Percentiles rank a stretch among this genome's conserved stretches.
These are phyloP conservation scores for Jaapia argillacea DNA, from an alignment of 768 basidiomycete genomes.

Conservation along the genomic window DNA sequence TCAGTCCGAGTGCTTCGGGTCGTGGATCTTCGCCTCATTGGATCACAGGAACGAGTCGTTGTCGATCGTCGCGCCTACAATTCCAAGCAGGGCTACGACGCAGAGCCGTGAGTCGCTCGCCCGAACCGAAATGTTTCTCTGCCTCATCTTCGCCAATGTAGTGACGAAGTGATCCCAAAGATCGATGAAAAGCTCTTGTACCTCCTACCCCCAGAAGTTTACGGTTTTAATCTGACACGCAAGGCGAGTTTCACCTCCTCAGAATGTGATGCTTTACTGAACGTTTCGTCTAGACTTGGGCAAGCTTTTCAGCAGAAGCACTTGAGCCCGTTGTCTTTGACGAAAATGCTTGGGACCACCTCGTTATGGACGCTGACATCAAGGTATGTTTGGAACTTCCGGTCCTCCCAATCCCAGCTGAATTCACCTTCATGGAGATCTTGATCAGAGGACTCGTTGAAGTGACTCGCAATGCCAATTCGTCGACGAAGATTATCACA, in stretches of 20 bases:
- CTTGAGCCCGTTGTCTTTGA: neutral
- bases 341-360: slow-evolving; percentile 1
- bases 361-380: neutral
- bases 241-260: neutral
- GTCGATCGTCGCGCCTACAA: slow-evolving; percentile 11
- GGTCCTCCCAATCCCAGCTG: neutral
- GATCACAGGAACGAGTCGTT: slow-evolving; percentile 12
- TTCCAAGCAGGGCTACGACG: slow-evolving; percentile 1
- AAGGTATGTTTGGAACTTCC: neutral
- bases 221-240: neutral
- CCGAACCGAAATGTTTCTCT: neutral
- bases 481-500: slow-evolving; percentile 10
- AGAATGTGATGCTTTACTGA: neutral
- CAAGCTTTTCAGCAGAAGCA: slow-evolving; percentile 1
- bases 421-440: slow-evolving; percentile 3
- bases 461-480: slow-evolving; percentile 14
- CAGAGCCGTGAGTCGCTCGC: slow-evolving; percentile 2
- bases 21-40: neutral
- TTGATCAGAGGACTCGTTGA: slow-evolving; percentile 17
- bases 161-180: neutral
- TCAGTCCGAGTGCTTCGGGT: slow-evolving; percentile 2
- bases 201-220: neutral
- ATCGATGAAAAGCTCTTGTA: neutral
- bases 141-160: neutral
- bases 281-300: neutral